Evolutionary conservation across 805 yeast genomes (phyloP).

Genomic region (Ogataea degrootiae): DNA sequence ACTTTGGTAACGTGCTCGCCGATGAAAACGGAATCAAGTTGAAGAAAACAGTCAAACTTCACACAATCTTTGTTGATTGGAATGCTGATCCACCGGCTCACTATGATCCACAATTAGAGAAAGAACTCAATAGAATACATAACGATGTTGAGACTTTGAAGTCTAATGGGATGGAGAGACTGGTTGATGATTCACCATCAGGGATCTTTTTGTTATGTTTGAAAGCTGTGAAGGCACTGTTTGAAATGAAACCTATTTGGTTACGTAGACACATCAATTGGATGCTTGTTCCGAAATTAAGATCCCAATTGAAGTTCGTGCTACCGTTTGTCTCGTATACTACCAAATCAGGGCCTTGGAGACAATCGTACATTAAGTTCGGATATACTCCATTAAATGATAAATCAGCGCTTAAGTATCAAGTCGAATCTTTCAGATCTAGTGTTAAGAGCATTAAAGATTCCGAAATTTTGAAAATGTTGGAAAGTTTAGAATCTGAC

Average conservation of each 20-base stretch:
- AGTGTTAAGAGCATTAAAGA: slow-evolving; percentile 28
- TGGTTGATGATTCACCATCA: slow-evolving; percentile 25
- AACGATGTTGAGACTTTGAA: slow-evolving; percentile 32
- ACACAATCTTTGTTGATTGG: slow-evolving; percentile 51
- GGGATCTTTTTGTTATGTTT: slow-evolving; percentile 40
- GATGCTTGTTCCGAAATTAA: slow-evolving; percentile 44
- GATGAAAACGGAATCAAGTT: slow-evolving; percentile 52
- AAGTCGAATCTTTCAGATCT: slow-evolving; percentile 76
- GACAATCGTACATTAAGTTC: slow-evolving; percentile 73
- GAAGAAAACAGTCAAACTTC: slow-evolving; percentile 43
- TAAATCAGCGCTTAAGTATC: slow-evolving; percentile 54
- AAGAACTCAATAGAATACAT: slow-evolving; percentile 36
- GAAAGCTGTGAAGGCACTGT: slow-evolving; percentile 41
- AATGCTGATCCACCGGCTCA: slow-evolving; percentile 41
- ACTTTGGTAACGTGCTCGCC: slow-evolving; percentile 64
- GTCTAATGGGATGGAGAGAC: slow-evolving; percentile 15
- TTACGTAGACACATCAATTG: slow-evolving; percentile 65
- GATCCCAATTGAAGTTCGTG: slow-evolving; percentile 59
- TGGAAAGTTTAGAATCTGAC: slow-evolving; percentile 22
- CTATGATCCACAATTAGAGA: slow-evolving; percentile 46
- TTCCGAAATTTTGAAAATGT: slow-evolving; percentile 18
- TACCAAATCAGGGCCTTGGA: slow-evolving; percentile 90
- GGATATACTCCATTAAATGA: slow-evolving; percentile 75
- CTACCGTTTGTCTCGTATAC: slow-evolving; percentile 81
- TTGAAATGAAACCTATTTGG: slow-evolving; percentile 79